These are phyloP conservation scores for Zhuliangozyma blackwelliae DNA, from an alignment of 1,139 yeast genomes.

Conservation along the genomic window DNA sequence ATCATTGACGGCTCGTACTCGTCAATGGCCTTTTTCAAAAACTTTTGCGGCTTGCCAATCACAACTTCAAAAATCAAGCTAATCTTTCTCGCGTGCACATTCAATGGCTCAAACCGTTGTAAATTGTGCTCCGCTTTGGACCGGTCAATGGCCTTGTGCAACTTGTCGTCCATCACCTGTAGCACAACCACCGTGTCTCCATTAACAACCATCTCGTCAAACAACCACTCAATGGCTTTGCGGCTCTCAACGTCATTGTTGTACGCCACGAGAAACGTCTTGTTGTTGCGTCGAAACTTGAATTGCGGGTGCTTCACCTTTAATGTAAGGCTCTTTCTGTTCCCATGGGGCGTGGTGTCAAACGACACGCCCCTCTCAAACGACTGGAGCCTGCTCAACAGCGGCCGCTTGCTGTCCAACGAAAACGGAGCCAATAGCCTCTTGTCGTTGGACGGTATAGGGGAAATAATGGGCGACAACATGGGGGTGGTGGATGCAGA, in stretches of 20 bases:
- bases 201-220: conserved; percentile 57
- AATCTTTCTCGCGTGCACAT: conserved; percentile 44
- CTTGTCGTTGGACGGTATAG: conserved; percentile 1
- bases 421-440: too few relatives aligned
- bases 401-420: conserved; percentile 6
- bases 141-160: conserved; percentile 23
- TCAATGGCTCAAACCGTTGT: conserved; percentile 42
- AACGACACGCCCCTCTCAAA: conserved; percentile 46
- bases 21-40: conserved; percentile 50
- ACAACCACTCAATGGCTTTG: conserved; percentile 61
- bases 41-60: conserved; percentile 57
- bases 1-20: conserved; percentile 65
- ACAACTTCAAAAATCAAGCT: conserved; percentile 57
- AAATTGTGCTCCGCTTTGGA: conserved; percentile 31
- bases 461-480: conserved; percentile 11
- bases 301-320: conserved; percentile 56
- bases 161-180: conserved; percentile 52
- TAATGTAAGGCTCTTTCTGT: conserved; percentile 46
- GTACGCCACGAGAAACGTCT: conserved; percentile 61
- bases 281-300: conserved; percentile 50
- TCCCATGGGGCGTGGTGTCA: conserved; percentile 41
- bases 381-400: conserved; percentile 8
- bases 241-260: conserved; percentile 55
- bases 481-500: conserved; percentile 18
- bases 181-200: conserved; percentile 64